phyloP scores from a whole-genome alignment of 805 yeast species.

The Blastobotrys parvus region DNA sequence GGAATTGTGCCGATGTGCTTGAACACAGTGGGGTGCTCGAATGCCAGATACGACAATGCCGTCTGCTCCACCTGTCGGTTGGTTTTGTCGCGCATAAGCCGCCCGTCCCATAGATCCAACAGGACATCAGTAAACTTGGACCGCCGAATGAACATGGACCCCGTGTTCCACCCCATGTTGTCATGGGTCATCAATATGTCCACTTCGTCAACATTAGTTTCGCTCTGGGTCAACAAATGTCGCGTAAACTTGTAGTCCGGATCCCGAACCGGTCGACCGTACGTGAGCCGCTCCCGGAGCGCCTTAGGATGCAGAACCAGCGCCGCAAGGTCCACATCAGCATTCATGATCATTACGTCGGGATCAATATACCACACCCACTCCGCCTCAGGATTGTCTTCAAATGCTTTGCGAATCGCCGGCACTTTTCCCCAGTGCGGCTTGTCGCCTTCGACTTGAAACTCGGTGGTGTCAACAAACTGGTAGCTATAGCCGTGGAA shows the following conservation, averaged over 20 bases:
- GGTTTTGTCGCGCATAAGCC: conserved; percentile 8
- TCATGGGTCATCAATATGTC: conserved; percentile 25
- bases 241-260: conserved; percentile 8
- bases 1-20: conserved; percentile 24
- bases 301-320: conserved; percentile 23
- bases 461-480: conserved; percentile 21
- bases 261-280: conserved; percentile 15
- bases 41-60: conserved; percentile 16
- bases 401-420: conserved; percentile 25
- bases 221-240: conserved; percentile 6
- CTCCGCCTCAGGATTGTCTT: conserved; percentile 25
- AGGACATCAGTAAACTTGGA: conserved; percentile 18
- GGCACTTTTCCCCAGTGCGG: conserved; percentile 27
- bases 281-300: conserved; percentile 19
- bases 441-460: conserved; percentile 6
- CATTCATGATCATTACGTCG: conserved; percentile 28
- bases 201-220: conserved; percentile 17
- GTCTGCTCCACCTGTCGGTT: conserved; percentile 22
- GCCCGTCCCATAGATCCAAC: conserved; percentile 27
- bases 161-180: conserved; percentile 24
- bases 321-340: conserved; percentile 20
- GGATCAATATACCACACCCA: conserved; percentile 34
- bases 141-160: conserved; percentile 25
- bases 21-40: conserved; percentile 14
- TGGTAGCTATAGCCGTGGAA: conserved; percentile 26